Base-by-base conservation (phyloP, 2,329 filamentous ascomycete species). In the Pseudocercospora pini-densiflorae region DNA sequence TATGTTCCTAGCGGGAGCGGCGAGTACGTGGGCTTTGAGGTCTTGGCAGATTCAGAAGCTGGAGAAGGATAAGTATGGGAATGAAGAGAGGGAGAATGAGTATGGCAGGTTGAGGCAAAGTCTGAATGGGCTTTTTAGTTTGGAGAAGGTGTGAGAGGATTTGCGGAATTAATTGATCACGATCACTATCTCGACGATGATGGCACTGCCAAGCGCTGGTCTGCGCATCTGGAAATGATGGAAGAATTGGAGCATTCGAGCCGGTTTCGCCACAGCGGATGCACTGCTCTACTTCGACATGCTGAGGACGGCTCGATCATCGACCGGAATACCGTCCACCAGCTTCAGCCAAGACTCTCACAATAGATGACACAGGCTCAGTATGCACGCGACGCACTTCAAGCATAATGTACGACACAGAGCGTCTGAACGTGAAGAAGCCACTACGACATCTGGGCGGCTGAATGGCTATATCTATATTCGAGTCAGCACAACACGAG, bases 11-110 rank as follows among this genome's bases (percentile, higher is more conserved):
- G 83, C 76, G 1, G 87, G 82, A 2, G 82, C 86, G 0, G 63
- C 79, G 0, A 82, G 81, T 57, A 74, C 87, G 69, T 85, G 82
- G 81, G 71, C 85, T n/a, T 74, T 88, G 62, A 76, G 86, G 58
- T 82, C 81, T 0, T 89, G 87, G 87, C 88, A 88, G 76, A 82
- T 88, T 70, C 81, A 79, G 3, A 81, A 86, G 59, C 67, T 84
- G 43, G 82, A 86, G 27, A 65, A 65, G 51, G n/a, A 47, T 45
- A 33, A 64, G 47, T 36, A 64, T 24, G 40, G 27, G 29, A 59
- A 21, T 59, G 55, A 23, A 59, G 14, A 57, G n/a, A 57, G 58
- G 63, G 23, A 45, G 19, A 49, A 33, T 16, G n/a, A 51, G 51
- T 51, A 59, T 49, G 59, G 63, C 2, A 54, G 23, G 21, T 24